Base-by-base conservation (phyloP, 1,139 yeast species). In the Scheffersomyces parashehatae region DNA sequence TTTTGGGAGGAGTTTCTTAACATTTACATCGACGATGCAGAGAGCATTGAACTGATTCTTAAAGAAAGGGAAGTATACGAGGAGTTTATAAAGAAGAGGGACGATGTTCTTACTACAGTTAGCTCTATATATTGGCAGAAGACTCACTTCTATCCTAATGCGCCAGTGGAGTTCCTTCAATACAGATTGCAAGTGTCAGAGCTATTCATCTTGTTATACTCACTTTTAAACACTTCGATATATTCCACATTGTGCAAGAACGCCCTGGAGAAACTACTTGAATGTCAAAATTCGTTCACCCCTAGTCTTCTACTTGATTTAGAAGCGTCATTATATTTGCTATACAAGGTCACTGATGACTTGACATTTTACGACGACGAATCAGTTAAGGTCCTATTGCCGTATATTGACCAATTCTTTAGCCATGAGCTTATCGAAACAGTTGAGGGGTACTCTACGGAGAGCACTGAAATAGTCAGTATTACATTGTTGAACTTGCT, bases 1-100 rank as follows among this genome's bases (percentile, higher is more conserved):
- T 88, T 90, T 57, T 93, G 98, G 98, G 79, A 80, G 42, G 85
- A 83, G 45, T 71, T 86, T 42, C 81, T 85, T 8, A 95, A 87
- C 48, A 74, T 79, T 1, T 79, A 77, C 45, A 66, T 76, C 14
- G 85, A 79, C 51, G 85, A 81, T 44, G 74, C 64, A n/a, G 85
- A 70, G 14, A 51, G 68, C 0, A 55, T 79, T n/a, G 53, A 61
- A 39, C 58, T 59, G 12, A 38, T 68, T 2, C 52, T 77, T 16
- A 62, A 64, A 11, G 56, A 55, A 3, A 49, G 65, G 29, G 7
- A 31, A n/a, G 35, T 31, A 33, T 33, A 46, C 35, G 46, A 48
- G 1, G 42, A 43, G 6, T 68, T 73, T 36, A 52, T 64, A 8
- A 37, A 44, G 6, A 66, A 66, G 33, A 63, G 79, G 29, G 58